Conservation (phyloP, 2,329 filamentous ascomycete species). For the Claviceps fusiformis region DNA sequence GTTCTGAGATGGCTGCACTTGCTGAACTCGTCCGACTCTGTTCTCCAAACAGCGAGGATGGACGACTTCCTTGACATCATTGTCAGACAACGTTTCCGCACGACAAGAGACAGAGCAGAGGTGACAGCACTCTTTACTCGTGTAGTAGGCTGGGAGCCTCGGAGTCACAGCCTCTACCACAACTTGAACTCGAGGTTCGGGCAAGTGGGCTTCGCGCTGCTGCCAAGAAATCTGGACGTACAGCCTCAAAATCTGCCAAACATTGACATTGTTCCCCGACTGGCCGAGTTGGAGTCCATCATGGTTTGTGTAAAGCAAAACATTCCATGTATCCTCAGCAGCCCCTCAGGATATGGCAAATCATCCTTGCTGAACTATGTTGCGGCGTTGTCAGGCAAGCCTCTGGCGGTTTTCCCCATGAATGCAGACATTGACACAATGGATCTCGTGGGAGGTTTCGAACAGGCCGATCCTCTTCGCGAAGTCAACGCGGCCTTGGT, state of each 20-base stretch:
- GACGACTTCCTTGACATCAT: constrained; percentile 70
- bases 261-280: constrained; percentile 38
- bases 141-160: constrained; percentile 43
- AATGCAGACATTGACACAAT: constrained; percentile 95
- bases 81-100: constrained; percentile 79
- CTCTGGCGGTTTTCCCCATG: constrained; percentile 70
- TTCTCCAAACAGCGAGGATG: constrained; percentile 46
- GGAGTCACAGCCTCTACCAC: constrained; percentile 54
- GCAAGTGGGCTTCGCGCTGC: constrained; percentile 67
- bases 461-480: constrained; percentile 76
- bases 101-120: constrained; percentile 48
- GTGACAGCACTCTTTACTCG: constrained; percentile 52
- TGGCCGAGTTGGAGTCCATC: constrained; percentile 70
- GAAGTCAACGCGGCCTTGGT: constrained; percentile 47
- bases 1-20: constrained; percentile 78
- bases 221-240: constrained; percentile 43
- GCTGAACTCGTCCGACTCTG: constrained; percentile 32
- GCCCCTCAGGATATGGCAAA: constrained; percentile 77
- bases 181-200: constrained; percentile 51
- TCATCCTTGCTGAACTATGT: constrained; percentile 66
- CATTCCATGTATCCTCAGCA: constrained; percentile 81
- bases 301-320: constrained; percentile 77
- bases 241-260: constrained; percentile 38
- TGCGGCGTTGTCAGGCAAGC: constrained; percentile 64
- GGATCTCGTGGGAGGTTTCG: constrained; percentile 93